These are phyloP conservation scores for Russula brevipes DNA, from an alignment of 768 basidiomycete species.

Conservation along the genomic window DNA sequence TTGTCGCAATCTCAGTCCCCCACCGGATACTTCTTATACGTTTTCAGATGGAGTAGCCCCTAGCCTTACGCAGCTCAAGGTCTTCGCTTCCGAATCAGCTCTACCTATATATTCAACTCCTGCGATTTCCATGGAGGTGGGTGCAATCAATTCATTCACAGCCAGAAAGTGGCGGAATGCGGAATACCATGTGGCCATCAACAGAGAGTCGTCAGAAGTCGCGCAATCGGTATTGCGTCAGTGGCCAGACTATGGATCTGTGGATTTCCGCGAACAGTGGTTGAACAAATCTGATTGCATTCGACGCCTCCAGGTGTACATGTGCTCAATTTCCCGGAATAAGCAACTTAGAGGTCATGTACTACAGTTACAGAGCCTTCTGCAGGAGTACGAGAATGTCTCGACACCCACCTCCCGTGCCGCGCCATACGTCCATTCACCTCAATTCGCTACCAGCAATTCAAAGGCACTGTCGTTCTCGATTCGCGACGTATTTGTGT, in stretches of 20 bases:
- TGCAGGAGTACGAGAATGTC: not conserved
- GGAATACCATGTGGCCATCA: not conserved
- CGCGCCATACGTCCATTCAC: not conserved
- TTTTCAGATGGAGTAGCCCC: slow-evolving; percentile 8
- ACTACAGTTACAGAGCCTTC: not conserved
- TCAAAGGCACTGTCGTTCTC: not conserved
- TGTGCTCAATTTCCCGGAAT: slow-evolving; percentile 3
- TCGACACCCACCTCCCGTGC: not conserved
- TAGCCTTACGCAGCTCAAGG: not conserved
- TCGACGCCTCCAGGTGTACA: not conserved
- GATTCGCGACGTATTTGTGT: not conserved
- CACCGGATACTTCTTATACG: not conserved
- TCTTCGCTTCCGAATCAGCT: not conserved
- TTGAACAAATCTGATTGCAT: not conserved
- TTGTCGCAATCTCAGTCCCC: not conserved
- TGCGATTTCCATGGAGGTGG: not conserved
- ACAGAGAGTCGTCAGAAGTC: not conserved
- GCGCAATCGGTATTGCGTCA: not conserved
- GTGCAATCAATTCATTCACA: too few species aligned
- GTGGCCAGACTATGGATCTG: not conserved
- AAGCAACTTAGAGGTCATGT: slow-evolving; percentile 1
- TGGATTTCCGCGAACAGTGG: not conserved
- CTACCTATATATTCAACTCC: not conserved
- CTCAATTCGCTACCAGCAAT: not conserved
- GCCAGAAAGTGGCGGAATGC: too few species aligned